Evolutionary conservation across 148 eudicot genomes (phyloP).

Genomic region (Rhododendron kiyosumense): DNA sequence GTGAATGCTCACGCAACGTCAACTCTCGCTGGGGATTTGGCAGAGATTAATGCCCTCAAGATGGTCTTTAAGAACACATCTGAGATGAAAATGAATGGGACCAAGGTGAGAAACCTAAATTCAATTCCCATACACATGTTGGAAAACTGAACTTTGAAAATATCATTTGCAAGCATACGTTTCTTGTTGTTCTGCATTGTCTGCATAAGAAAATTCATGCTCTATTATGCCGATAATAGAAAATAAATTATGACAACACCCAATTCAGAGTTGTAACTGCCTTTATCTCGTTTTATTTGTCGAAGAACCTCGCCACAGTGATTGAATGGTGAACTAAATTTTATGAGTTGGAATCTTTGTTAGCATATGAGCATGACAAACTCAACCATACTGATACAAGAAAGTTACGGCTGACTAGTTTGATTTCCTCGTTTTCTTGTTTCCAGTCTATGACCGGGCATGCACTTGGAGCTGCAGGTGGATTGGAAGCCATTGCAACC

Average conservation of each 20-base stretch:
- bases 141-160: neutral
- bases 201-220: too few relatives aligned
- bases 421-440: neutral
- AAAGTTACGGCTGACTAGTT: neutral
- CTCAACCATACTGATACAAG: neutral
- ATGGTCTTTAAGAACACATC: constrained; percentile 51
- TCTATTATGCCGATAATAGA: too few relatives aligned
- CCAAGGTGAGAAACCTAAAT: constrained; percentile 34
- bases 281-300: too few relatives aligned
- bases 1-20: constrained; percentile 59
- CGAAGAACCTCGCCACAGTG: neutral
- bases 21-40: constrained; percentile 48
- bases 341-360: neutral
- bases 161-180: too few relatives aligned
- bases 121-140: neutral
- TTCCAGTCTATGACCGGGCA: constrained; percentile 59
- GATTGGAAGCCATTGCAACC: constrained; percentile 61
- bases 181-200: neutral
- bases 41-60: constrained; percentile 56
- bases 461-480: constrained; percentile 68
- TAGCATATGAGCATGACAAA: neutral
- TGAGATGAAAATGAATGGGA: constrained; percentile 53
- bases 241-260: too few relatives aligned
- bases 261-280: too few relatives aligned
- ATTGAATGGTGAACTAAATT: too few relatives aligned